phyloP scores from a whole-genome alignment of 352 stramenopile genomes.

The Elongisporangium undulatum region DNA sequence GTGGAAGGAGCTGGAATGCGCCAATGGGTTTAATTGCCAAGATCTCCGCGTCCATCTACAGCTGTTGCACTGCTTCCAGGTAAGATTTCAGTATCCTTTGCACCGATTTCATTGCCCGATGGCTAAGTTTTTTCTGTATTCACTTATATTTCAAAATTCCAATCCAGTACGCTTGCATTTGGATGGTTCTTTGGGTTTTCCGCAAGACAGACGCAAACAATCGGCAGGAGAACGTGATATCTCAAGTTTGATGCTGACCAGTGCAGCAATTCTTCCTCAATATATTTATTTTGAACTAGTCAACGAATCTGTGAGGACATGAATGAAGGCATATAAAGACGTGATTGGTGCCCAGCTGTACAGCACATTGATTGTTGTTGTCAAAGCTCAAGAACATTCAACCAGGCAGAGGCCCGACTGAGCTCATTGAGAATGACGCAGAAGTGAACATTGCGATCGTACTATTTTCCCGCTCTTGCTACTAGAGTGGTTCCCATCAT shows the following conservation, averaged over 20 bases:
- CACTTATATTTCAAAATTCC: no score
- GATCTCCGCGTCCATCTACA: conserved; percentile 13
- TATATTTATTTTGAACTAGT: not conserved
- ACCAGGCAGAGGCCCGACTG: no score
- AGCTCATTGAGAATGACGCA: no score
- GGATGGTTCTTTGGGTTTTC: conserved; percentile 23
- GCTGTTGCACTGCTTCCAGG: conserved; percentile 24
- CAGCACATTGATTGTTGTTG: no score
- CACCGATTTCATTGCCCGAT: no score
- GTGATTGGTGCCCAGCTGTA: no score
- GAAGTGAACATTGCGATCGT: conserved; percentile 25
- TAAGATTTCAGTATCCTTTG: conserved; percentile 6
- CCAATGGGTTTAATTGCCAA: conserved; percentile 17
- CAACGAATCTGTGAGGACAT: not conserved
- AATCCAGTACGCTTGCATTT: conserved; percentile 11
- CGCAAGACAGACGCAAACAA: conserved; percentile 4
- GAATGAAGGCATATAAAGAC: no score
- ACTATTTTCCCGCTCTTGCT: not conserved
- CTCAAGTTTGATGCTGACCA: conserved; percentile 1
- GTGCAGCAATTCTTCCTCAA: no score
- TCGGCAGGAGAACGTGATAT: conserved; percentile 6
- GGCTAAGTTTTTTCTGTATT: no score
- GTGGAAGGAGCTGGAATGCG: conserved; percentile 16
- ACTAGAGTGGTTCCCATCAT: no score
- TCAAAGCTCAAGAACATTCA: no score